Evolutionary conservation across 78 protist genomes (phyloP).

Genomic region (Capsaspora owczarzaki): DNA sequence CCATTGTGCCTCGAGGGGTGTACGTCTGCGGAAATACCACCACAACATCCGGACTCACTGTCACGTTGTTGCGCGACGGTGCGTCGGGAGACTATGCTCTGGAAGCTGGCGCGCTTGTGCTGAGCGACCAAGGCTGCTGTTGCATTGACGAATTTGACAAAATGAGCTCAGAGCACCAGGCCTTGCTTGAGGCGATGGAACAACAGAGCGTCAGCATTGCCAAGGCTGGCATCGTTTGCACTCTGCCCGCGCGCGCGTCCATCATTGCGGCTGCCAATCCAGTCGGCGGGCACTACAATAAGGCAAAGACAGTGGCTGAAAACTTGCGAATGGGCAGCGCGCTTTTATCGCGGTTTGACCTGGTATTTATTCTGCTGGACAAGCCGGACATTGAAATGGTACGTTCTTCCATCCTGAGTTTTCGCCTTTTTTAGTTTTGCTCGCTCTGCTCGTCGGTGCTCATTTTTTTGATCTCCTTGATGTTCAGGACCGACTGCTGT

Average conservation of each 20-base stretch:
- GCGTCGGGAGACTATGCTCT: constrained; percentile 78
- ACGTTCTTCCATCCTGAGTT: not conserved
- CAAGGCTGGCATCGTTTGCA: constrained; percentile 96
- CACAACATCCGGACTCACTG: constrained; percentile 92
- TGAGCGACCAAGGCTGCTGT: constrained; percentile 83
- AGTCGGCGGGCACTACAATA: constrained; percentile 87
- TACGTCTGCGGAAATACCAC: constrained; percentile 97
- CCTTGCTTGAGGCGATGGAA: constrained; percentile 98
- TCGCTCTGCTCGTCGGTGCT: not conserved
- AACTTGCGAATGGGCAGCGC: constrained; percentile 78
- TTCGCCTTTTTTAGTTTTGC: not conserved
- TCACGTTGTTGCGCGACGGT: constrained; percentile 56
- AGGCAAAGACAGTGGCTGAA: constrained; percentile 82
- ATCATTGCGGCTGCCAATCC: constrained; percentile 99
- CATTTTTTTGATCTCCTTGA: too few species aligned
- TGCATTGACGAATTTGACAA: constrained; percentile 99
- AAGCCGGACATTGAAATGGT: constrained; percentile 71
- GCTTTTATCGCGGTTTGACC: constrained; percentile 92
- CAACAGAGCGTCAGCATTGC: constrained; percentile 94
- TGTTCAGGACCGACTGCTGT: constrained; percentile 59
- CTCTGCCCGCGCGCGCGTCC: constrained; percentile 85
- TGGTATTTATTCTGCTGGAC: constrained; percentile 91
- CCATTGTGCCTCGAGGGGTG: constrained; percentile 87
- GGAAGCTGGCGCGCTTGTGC: constrained; percentile 93
- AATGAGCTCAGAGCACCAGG: constrained; percentile 83